phyloP scores from a whole-genome alignment of 1,139 yeast genomes.

The Fermentozyma sake region DNA sequence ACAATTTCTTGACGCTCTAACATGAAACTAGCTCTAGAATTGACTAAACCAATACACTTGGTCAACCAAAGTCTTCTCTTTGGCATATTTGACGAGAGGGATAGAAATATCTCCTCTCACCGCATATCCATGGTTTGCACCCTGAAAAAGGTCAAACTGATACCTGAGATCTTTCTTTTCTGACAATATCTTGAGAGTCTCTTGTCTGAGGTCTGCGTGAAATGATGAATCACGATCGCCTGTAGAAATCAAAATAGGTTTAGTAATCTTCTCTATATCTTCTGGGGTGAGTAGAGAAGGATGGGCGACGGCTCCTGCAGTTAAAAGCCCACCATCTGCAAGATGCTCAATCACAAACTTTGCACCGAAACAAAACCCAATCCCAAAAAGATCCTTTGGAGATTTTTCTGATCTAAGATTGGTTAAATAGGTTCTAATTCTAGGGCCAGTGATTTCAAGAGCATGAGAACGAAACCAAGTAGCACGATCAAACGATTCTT shows the following conservation, averaged over 20 bases:
- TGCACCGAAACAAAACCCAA: conserved; percentile 21
- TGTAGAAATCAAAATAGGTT: conserved; percentile 16
- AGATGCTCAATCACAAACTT: conserved; percentile 13
- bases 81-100: conserved; percentile 59
- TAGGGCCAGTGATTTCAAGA: conserved; percentile 37
- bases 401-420: conserved; percentile 4
- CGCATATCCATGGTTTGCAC: conserved; percentile 18
- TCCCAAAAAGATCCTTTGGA: conserved; percentile 10
- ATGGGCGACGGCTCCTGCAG: conserved; percentile 18
- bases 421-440: conserved; percentile 7
- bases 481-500: conserved; percentile 17
- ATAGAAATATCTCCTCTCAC: conserved; percentile 52
- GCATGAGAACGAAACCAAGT: conserved; percentile 56
- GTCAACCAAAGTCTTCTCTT: conserved; percentile 61
- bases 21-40: neutral
- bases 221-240: conserved; percentile 16
- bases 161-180: conserved; percentile 20
- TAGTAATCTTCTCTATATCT: conserved; percentile 12
- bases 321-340: conserved; percentile 10
- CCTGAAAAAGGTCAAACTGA: conserved; percentile 14
- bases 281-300: conserved; percentile 17
- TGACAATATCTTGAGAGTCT: conserved; percentile 13
- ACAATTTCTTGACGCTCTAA: too few relatives aligned
- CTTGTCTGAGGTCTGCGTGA: conserved; percentile 13
- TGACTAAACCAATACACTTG: conserved; percentile 35